Base-by-base conservation (phyloP, 208 protist species). In the Crithidia mellificae region DNA sequence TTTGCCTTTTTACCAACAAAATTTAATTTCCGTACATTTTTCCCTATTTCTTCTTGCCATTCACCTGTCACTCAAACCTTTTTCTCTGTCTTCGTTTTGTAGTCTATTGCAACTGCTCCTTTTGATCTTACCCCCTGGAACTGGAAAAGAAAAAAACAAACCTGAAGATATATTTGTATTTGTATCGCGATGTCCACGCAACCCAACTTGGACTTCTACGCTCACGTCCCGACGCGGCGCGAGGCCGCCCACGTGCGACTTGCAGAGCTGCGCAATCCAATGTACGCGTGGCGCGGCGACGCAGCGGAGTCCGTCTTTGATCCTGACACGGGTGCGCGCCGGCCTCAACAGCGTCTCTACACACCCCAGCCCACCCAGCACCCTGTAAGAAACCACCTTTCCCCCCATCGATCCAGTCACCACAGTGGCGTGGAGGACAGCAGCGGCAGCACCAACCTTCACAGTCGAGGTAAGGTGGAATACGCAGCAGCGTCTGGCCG, bases 241-340 rank as follows among this genome's bases (percentile, higher is more conserved):
- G 58, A 79, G 6, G 27, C 50, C 29, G 30, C 44, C 5, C 63
- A 70, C 27, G 39, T 46, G 15, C 77, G 74, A 15, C 53, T 81
- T 17, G 53, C 65, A 27, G 70, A 64, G 43, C 66, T 80, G 61
- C 84, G 84, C 44, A 74, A 74, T 29, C 29, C 41, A 41, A 84
- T 90, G 75, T 87, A 72, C 44, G 55, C 69, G 20, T 89, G 80
- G 81, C 77, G 80, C 50, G 61, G 57, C 57, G 64, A 80, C 69
- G 65, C 30, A 2, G 20, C 8, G 3, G 22, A 58, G 24, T 65
- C 63, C 41, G 30, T 24, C 38, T 78, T 72, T 64, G 57, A 84
- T 67, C 44, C 73, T 19, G 19, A 19, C 44, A 59, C 70, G 6
- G 70, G 70, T 4, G 63, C 58, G 25, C 70, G 61, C 12, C 52